Conservation (phyloP, 1,139 yeast genomes). For the Meyerozyma smithsonii region DNA sequence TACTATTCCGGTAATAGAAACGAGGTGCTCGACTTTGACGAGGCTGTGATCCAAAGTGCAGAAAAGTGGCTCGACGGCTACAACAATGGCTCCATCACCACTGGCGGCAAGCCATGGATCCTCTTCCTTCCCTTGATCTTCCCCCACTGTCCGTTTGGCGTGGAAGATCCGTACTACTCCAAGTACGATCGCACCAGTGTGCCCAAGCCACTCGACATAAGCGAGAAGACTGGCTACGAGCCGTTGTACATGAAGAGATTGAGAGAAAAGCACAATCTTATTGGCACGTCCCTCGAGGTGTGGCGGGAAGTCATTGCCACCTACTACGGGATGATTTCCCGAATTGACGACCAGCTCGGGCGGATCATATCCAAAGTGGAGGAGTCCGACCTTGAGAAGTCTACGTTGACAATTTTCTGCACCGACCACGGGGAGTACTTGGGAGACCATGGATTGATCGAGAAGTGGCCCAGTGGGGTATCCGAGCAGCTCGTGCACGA, state of each 20-base stretch:
- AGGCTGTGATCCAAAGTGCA: slow-evolving; percentile 13
- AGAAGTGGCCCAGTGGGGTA: slow-evolving; percentile 14
- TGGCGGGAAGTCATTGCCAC: slow-evolving; percentile 13
- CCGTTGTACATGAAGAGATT: slow-evolving; percentile 2
- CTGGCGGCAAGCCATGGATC: slow-evolving; percentile 12
- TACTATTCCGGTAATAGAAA: slow-evolving; percentile 10
- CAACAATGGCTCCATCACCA: slow-evolving; percentile 1
- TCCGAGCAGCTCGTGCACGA: slow-evolving; percentile 11
- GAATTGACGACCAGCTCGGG: slow-evolving; percentile 12
- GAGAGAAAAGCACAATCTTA: neutral
- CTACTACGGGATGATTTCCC: slow-evolving; percentile 13
- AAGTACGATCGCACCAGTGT: slow-evolving; percentile 10
- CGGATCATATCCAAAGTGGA: slow-evolving; percentile 8
- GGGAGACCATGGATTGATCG: slow-evolving; percentile 12
- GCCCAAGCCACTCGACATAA: slow-evolving; percentile 7
- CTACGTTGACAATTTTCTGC: slow-evolving; percentile 10
- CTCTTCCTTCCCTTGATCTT: slow-evolving; percentile 12
- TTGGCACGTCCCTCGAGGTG: slow-evolving; percentile 3
- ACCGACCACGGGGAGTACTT: slow-evolving; percentile 15
- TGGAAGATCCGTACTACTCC: slow-evolving; percentile 14
- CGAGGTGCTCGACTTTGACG: slow-evolving; percentile 11
- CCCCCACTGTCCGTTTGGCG: slow-evolving; percentile 14
- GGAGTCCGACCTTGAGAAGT: neutral
- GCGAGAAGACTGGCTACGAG: slow-evolving; percentile 8
- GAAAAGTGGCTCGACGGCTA: slow-evolving; percentile 10